Evolutionary conservation across 495 filamentous ascomycete species (phyloP).

Genomic region (Pseudevernia furfuracea): DNA sequence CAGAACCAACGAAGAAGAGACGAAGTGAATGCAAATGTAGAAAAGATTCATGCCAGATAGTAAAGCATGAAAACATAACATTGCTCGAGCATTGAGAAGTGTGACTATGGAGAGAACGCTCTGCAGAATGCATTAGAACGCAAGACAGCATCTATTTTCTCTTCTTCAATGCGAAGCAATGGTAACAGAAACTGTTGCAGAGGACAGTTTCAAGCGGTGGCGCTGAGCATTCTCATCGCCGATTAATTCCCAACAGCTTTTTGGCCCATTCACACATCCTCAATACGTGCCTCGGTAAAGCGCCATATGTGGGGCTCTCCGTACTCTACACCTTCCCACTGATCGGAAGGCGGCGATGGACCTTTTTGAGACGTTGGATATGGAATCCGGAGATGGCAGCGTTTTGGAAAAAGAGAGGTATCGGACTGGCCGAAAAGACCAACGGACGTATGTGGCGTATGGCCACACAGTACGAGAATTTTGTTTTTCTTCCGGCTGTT

Average conservation of each 20-base stretch:
- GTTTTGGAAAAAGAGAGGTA: neutral
- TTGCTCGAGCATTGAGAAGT: neutral
- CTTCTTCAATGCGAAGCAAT: neutral
- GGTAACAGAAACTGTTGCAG: neutral
- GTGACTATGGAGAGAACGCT: neutral
- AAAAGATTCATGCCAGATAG: neutral
- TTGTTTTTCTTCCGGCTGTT: neutral
- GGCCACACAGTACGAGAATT: neutral
- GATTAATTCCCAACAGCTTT: neutral
- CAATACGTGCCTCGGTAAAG: constrained; percentile 1
- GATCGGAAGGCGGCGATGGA: neutral
- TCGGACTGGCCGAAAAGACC: constrained; percentile 9
- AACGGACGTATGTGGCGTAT: constrained; percentile 1
- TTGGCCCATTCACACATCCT: neutral
- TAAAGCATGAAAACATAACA: neutral
- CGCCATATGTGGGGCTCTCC: neutral
- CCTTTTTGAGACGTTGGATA: neutral
- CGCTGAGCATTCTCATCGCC: neutral
- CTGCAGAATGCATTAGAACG: neutral
- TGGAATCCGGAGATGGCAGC: neutral
- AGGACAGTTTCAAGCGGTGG: neutral
- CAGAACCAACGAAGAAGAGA: neutral
- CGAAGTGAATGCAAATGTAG: neutral
- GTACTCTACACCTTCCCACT: neutral
- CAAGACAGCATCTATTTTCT: neutral